Percentiles rank a stretch among this genome's conserved stretches.
Conservation (phyloP, 352 stramenopile species). For the Salisapilia sapeloensis region DNA sequence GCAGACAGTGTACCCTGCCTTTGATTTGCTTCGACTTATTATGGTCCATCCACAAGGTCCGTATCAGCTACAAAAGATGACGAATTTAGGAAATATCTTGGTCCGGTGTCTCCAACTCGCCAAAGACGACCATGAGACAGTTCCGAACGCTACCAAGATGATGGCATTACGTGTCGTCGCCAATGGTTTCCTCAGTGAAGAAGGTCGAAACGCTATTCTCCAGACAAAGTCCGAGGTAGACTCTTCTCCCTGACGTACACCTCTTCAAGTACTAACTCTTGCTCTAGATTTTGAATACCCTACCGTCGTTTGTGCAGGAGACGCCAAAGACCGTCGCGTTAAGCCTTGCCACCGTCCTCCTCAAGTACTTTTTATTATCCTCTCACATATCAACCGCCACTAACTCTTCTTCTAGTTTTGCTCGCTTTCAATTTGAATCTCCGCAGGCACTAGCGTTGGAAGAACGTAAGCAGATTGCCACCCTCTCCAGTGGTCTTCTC, state of each 20-base stretch:
- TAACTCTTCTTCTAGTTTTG: constrained; percentile 12
- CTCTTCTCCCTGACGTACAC: not conserved
- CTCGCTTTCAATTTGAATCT: constrained; percentile 13
- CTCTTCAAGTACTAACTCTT: not conserved
- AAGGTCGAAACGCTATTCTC: constrained; percentile 21
- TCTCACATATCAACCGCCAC: not conserved
- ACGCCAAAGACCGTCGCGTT: constrained; percentile 49
- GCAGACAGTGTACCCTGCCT: constrained; percentile 70
- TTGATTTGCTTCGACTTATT: constrained; percentile 85
- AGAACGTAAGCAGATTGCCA: constrained; percentile 28
- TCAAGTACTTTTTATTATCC: constrained; percentile 26
- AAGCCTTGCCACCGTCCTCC: constrained; percentile 44
- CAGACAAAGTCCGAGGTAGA: constrained; percentile 28
- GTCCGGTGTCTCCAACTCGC: too few relatives aligned
- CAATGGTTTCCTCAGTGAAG: constrained; percentile 55
- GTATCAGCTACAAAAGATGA: constrained; percentile 7
- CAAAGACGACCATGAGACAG: constrained; percentile 7
- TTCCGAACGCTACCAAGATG: constrained; percentile 56
- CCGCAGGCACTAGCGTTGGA: constrained; percentile 17
- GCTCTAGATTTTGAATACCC: constrained; percentile 17
- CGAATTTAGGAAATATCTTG: not conserved
- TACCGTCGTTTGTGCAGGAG: constrained; percentile 23
- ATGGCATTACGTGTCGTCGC: constrained; percentile 51
- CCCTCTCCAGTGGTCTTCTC: constrained; percentile 25
- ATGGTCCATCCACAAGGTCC: constrained; percentile 79